Percentiles rank a stretch among this genome's conserved stretches.
Evolutionary conservation across 2,329 filamentous ascomycete species (phyloP).

Genomic region (Aspergillus arachidicola): DNA sequence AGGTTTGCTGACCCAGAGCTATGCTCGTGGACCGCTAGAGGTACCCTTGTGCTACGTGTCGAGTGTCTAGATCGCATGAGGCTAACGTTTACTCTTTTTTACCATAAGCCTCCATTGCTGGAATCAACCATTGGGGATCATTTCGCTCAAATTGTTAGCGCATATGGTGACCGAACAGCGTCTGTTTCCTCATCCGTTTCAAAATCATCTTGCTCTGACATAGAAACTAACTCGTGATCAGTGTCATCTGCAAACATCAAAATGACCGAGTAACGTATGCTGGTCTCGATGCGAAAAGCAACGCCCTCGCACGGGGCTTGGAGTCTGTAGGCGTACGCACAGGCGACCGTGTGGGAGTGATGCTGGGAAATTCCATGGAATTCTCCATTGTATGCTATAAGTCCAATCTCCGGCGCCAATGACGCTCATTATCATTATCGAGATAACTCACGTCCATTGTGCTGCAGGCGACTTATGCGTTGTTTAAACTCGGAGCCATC

Average conservation of each 20-base stretch:
- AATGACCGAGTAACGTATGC: slow-evolving; percentile 70
- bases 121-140: slow-evolving; percentile 52
- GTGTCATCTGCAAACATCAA: slow-evolving; percentile 64
- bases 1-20: slow-evolving; percentile 26
- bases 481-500: slow-evolving; percentile 93
- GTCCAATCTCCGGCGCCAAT: background rate
- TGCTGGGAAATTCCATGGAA: slow-evolving; percentile 81
- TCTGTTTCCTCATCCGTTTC: slow-evolving; percentile 36
- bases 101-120: slow-evolving; percentile 46
- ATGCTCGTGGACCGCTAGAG: slow-evolving; percentile 27
- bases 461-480: slow-evolving; percentile 68
- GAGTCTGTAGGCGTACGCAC: slow-evolving; percentile 72
- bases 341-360: slow-evolving; percentile 83
- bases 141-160: slow-evolving; percentile 46
- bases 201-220: background rate
- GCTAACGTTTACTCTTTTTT: background rate
- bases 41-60: slow-evolving; percentile 12
- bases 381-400: slow-evolving; percentile 67
- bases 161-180: slow-evolving; percentile 54
- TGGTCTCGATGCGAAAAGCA: slow-evolving; percentile 73
- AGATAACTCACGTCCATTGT: background rate
- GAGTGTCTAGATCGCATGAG: background rate
- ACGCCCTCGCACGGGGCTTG: slow-evolving; percentile 72
- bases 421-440: background rate
- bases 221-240: slow-evolving; percentile 25